phyloP scores from a whole-genome alignment of 306 rosid genomes.

The Purshia tridentata region DNA sequence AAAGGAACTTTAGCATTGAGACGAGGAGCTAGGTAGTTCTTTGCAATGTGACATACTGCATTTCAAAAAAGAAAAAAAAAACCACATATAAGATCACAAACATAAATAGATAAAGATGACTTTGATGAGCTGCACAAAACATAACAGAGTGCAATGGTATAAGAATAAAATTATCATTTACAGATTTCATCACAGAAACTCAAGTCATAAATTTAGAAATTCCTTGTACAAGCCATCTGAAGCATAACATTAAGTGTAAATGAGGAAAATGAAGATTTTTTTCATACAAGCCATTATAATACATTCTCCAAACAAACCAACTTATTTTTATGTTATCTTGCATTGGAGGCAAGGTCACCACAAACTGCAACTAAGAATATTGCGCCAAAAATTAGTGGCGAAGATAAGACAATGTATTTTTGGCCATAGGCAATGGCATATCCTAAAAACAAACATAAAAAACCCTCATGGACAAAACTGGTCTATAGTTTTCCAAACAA shows the following conservation, averaged over 20 bases:
- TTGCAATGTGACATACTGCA: constrained; percentile 82
- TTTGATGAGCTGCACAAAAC: neutral
- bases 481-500: no score
- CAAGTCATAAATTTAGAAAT: neutral
- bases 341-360: neutral
- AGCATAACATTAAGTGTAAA: neutral
- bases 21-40: constrained; percentile 77
- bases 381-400: no score
- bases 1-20: constrained; percentile 82
- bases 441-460: no score
- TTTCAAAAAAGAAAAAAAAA: constrained; percentile 17
- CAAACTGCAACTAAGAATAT: neutral
- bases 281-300: neutral
- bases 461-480: no score
- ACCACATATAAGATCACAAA: constrained; percentile 2
- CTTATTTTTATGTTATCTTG: neutral
- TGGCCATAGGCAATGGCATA: no score
- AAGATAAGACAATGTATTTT: no score
- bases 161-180: neutral
- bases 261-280: neutral
- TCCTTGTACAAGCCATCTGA: neutral
- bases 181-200: neutral
- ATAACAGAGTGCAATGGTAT: neutral
- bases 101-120: neutral
- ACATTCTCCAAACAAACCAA: neutral